phyloP scores from a whole-genome alignment of 495 filamentous ascomycete species.

The Podospora sp. region DNA sequence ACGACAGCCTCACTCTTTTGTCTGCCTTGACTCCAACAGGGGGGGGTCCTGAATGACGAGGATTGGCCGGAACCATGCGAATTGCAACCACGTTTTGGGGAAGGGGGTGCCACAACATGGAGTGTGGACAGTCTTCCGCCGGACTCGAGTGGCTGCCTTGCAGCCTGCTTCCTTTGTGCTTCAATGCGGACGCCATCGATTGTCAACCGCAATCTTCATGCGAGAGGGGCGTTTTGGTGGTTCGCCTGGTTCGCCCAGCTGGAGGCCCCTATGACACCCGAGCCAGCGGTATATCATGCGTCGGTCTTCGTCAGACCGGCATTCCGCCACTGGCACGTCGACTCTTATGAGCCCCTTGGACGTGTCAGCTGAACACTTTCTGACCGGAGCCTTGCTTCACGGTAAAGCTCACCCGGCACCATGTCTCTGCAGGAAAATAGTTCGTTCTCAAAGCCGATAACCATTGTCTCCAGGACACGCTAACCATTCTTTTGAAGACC shows the following conservation, averaged over 20 bases:
- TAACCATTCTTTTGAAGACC: background rate
- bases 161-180: background rate
- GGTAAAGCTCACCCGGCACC: background rate
- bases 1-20: conserved; percentile 5
- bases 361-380: background rate
- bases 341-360: background rate
- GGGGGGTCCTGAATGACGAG: background rate
- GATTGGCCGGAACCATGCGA: background rate
- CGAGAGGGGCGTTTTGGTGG: background rate
- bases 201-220: background rate
- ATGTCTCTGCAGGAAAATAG: background rate
- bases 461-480: background rate
- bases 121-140: background rate
- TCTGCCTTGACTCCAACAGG: conserved; percentile 9
- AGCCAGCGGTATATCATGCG: background rate
- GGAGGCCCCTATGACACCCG: background rate
- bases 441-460: background rate
- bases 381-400: background rate
- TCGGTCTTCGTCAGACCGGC: background rate
- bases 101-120: conserved; percentile 2
- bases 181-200: background rate
- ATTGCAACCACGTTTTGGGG: background rate
- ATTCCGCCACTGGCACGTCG: background rate
- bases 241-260: background rate
- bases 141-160: background rate